Evolutionary conservation across 441 rosid genomes (phyloP).

Genomic region (Macaranga tanarius): DNA sequence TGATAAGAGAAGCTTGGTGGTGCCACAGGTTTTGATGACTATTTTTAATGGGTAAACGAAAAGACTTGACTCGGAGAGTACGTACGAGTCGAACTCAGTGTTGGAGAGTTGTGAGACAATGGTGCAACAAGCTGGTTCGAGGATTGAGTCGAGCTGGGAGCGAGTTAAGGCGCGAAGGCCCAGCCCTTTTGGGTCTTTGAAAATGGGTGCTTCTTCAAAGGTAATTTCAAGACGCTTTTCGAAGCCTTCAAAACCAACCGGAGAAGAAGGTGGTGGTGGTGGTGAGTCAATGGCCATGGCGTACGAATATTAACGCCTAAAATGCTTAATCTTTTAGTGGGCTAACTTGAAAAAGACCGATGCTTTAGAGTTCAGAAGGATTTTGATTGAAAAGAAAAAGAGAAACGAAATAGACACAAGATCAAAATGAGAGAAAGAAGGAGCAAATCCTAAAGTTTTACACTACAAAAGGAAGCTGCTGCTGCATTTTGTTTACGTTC

Average conservation of each 20-base stretch:
- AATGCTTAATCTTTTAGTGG: neutral
- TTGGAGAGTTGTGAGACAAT: conserved; percentile 60
- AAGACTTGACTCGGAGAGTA: conserved; percentile 74
- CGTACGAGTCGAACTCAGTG: conserved; percentile 58
- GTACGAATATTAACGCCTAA: neutral
- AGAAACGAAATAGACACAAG: too few relatives aligned
- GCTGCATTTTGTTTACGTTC: too few relatives aligned
- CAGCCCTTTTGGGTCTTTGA: conserved; percentile 30
- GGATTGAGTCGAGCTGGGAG: conserved; percentile 39
- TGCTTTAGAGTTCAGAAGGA: neutral
- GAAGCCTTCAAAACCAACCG: conserved; percentile 80
- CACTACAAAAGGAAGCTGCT: too few relatives aligned
- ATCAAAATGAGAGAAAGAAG: too few relatives aligned
- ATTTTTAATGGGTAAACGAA: conserved; percentile 77
- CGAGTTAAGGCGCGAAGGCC: conserved; percentile 40
- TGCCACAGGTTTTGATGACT: conserved; percentile 88
- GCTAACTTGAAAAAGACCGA: neutral
- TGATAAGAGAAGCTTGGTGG: conserved; percentile 82
- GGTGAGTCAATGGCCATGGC: conserved; percentile 10
- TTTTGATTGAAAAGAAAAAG: neutral
- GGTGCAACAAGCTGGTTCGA: conserved; percentile 50
- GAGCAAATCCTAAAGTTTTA: too few relatives aligned
- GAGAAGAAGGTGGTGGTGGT: neutral
- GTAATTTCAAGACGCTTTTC: conserved; percentile 87
- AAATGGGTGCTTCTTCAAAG: conserved; percentile 45